phyloP scores from a whole-genome alignment of 768 basidiomycete genomes.

The Lentinula raphanica region DNA sequence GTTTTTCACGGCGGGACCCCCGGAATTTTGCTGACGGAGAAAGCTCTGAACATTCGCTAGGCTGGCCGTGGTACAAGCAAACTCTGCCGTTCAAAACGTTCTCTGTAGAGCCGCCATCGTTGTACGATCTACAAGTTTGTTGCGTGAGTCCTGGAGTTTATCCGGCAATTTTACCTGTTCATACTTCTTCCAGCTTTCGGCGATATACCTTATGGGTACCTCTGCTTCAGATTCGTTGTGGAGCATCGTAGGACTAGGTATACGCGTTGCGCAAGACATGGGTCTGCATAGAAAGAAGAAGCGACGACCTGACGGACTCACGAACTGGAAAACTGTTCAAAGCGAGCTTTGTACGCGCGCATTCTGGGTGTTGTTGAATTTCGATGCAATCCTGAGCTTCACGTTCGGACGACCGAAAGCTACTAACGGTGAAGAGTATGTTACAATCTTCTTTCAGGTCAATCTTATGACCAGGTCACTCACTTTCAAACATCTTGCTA shows the following conservation, averaged over 20 bases:
- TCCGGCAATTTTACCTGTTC: slow-evolving; percentile 17
- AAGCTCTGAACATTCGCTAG: slow-evolving; percentile 35
- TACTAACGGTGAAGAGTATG: slow-evolving; percentile 69
- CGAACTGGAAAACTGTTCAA: slow-evolving; percentile 32
- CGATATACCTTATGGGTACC: slow-evolving; percentile 28
- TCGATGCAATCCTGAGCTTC: slow-evolving; percentile 35
- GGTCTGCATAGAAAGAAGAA: slow-evolving; percentile 16
- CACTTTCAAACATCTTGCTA: slow-evolving; percentile 23
- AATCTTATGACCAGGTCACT: not conserved
- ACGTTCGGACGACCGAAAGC: slow-evolving; percentile 62
- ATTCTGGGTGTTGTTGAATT: slow-evolving; percentile 36
- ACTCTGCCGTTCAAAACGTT: slow-evolving; percentile 57
- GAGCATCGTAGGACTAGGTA: slow-evolving; percentile 39
- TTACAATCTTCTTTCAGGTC: slow-evolving; percentile 20
- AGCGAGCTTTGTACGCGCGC: slow-evolving; percentile 58
- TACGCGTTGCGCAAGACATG: slow-evolving; percentile 47
- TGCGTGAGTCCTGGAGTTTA: slow-evolving; percentile 40
- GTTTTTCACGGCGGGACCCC: slow-evolving; percentile 54
- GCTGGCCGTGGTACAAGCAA: slow-evolving; percentile 60
- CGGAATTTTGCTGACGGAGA: slow-evolving; percentile 28
- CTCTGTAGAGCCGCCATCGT: slow-evolving; percentile 47
- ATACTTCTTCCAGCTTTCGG: slow-evolving; percentile 20
- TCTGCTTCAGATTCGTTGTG: slow-evolving; percentile 36
- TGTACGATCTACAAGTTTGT: slow-evolving; percentile 71
- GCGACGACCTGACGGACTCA: slow-evolving; percentile 12